These are phyloP conservation scores for Ceratocystiopsis sp. DNA, from an alignment of 2,329 filamentous ascomycete species.

Conservation along the genomic window DNA sequence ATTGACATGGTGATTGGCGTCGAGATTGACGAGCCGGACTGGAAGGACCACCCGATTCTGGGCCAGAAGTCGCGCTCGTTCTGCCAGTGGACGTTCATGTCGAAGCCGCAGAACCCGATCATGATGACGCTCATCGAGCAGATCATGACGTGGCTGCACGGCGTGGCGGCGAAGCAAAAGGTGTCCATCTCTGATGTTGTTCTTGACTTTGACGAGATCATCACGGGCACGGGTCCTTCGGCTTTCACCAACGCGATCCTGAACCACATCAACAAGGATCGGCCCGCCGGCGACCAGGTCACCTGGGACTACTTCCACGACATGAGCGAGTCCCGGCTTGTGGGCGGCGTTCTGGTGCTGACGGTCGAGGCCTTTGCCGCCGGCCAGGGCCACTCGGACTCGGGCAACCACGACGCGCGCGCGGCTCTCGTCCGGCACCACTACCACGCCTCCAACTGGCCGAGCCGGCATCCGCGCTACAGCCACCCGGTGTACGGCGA, in stretches of 20 bases:
- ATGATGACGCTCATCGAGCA: slow-evolving; percentile 53
- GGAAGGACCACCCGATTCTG: slow-evolving; percentile 44
- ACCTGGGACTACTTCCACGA: slow-evolving; percentile 51
- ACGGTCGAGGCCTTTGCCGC: slow-evolving; percentile 58
- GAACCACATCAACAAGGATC: slow-evolving; percentile 39
- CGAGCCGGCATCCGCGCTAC: slow-evolving; percentile 45
- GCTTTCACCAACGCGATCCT: slow-evolving; percentile 51
- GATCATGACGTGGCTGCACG: slow-evolving; percentile 48
- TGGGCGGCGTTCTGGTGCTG: slow-evolving; percentile 47
- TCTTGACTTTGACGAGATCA: slow-evolving; percentile 55
- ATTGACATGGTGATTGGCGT: slow-evolving; percentile 54
- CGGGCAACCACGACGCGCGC: slow-evolving; percentile 49
- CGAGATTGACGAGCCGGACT: slow-evolving; percentile 54
- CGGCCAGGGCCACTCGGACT: slow-evolving; percentile 56
- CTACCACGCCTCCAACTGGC: slow-evolving; percentile 61
- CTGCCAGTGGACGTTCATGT: slow-evolving; percentile 62
- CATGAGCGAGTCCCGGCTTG: slow-evolving; percentile 45
- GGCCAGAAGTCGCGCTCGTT: slow-evolving; percentile 53
- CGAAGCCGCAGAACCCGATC: slow-evolving; percentile 47
- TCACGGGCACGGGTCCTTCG: slow-evolving; percentile 54
- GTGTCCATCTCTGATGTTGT: slow-evolving; percentile 42
- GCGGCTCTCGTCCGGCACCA: slow-evolving; percentile 55
- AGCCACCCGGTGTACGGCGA: slow-evolving; percentile 53
- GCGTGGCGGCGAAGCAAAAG: slow-evolving; percentile 39
- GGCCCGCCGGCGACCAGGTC: slow-evolving; percentile 23